Evolutionary conservation across 148 eudicot genomes (phyloP), one percentile per base, ranked within the genome.

Genomic region (Cornus kousa): DNA sequence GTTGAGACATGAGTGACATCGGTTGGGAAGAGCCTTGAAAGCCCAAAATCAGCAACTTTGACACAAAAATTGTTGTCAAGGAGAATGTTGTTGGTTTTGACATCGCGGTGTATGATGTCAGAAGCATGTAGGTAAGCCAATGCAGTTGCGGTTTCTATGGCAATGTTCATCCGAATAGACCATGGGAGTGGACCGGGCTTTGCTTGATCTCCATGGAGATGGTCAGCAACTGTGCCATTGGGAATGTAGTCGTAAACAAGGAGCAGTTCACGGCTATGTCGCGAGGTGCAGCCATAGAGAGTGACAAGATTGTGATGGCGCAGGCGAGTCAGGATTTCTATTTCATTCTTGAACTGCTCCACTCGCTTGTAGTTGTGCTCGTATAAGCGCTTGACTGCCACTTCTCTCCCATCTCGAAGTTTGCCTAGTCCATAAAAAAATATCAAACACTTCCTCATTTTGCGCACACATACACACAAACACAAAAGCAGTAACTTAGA

Each of bases 191-290:
- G 62, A 5, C 68, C 80, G 37, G 73, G 67, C 32, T 79, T 82
- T 32, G 86, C 86, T 68, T 74, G 80, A 23, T 89, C 87, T 6
- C 94, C 91, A 3, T 83, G 80, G 12, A 92, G 83, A 71, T 92
- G 93, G 78, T 92, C 97, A 19, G 92, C 89, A 1, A 92, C 88
- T 1, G 97, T 92, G 79, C 90, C 93, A 75, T 92, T 92, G 66
- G 90, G 73, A 39, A 92, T 77, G 76, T 92, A 92, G 68, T 90
- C 97, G 48, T 88, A 92, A 19, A 92, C 97, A 33, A 92, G 94
- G 17, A 92, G 78, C 50, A 90, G 94, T 37, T 87, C 92, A 19
- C 81, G 84, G 74, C 97, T 86, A 50, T 74, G 84, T 31, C 82
- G 74, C 17, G 97, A 92, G 62, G 92, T 87, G 88, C 97, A 87